A percentile compares a stretch with the other conserved stretches of the same genome.
Conservation (phyloP, 768 basidiomycete genomes). For the Collybiopsis confluens region DNA sequence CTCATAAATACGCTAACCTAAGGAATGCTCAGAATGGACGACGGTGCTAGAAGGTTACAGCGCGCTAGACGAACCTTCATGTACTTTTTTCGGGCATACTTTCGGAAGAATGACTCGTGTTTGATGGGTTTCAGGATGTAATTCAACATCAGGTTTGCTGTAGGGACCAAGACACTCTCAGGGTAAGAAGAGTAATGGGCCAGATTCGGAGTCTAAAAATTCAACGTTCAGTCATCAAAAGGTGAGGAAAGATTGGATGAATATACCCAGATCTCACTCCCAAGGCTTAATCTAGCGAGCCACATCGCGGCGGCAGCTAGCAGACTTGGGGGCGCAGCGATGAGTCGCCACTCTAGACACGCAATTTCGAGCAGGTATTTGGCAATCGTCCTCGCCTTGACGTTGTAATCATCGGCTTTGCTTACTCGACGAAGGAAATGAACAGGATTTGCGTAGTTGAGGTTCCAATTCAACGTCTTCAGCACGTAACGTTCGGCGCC, state of each 20-base stretch:
- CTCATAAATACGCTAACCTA: constrained; percentile 82
- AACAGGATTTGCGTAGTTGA: constrained; percentile 85
- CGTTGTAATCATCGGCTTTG: constrained; percentile 91
- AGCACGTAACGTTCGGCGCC: constrained; percentile 88
- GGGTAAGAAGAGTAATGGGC: constrained; percentile 86
- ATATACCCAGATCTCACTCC: constrained; percentile 80
- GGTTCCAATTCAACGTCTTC: constrained; percentile 80
- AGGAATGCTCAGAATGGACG: constrained; percentile 2
- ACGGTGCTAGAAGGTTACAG: not conserved
- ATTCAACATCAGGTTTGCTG: constrained; percentile 83
- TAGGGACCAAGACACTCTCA: constrained; percentile 74
- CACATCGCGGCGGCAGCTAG: constrained; percentile 83
- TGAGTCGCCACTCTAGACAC: constrained; percentile 74
- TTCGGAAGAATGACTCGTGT: constrained; percentile 80
- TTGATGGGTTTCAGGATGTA: constrained; percentile 71
- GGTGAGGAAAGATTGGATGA: not conserved
- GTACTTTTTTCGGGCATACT: constrained; percentile 82
- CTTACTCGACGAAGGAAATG: constrained; percentile 84
- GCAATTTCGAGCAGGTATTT: constrained; percentile 91
- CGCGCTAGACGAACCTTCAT: constrained; percentile 58
- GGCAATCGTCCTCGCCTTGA: constrained; percentile 78
- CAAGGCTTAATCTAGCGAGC: constrained; percentile 77
- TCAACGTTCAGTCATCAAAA: constrained; percentile 11
- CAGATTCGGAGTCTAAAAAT: constrained; percentile 68
- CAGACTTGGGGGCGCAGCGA: constrained; percentile 70